Base-by-base conservation (phyloP, 2,329 filamentous ascomycete species). In the Clathrospora elynae region DNA sequence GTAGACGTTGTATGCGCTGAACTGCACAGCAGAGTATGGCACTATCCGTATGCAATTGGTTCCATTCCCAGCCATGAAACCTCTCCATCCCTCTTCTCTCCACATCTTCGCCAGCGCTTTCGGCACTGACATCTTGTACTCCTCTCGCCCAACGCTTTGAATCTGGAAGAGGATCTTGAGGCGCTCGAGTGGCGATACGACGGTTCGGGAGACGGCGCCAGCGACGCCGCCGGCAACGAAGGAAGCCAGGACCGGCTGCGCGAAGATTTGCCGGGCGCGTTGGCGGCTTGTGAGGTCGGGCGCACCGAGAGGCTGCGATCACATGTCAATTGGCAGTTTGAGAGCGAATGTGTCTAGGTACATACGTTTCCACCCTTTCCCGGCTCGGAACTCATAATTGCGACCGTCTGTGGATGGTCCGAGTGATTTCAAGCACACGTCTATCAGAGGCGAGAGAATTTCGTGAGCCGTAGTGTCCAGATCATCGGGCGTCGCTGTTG, bases 1-100 rank as follows among this genome's bases (percentile, higher is more conserved):
- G 75, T 99, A 99, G 57, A 97, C 84, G 69, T 95, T 97, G 76
- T 97, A 99, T 67, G 90, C 95, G 58, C 92, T 92, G 71, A 99
- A 99, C 67, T 99, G 93, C 26, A 97, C 93, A 8, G 93, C 93
- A 35, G 92, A 97, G 71, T 99, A 99, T 4, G 93, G 93, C 37
- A 99, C 90, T 57, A 99, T 99, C 50, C 93, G 88, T 62, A 99
- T 89, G 78, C 93, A 99, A 72, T 99, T 99, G 49, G 91, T 96
- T 52, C 93, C 93, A 69, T 99, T 99, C 37, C 93, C 93, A 56
- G 90, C 84, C 91, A 99, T 95, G 72, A 97, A 95, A 0, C 93
- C 93, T 70, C 84, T 85, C 90, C 91, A 97, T 40, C 93, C 93
- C 73, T 99, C 93, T 68, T 99, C 93, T 59, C 79, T 85, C 85